Evolutionary conservation across 2,329 filamentous ascomycete genomes (phyloP).

Genomic region (Fusarium nelsonii): DNA sequence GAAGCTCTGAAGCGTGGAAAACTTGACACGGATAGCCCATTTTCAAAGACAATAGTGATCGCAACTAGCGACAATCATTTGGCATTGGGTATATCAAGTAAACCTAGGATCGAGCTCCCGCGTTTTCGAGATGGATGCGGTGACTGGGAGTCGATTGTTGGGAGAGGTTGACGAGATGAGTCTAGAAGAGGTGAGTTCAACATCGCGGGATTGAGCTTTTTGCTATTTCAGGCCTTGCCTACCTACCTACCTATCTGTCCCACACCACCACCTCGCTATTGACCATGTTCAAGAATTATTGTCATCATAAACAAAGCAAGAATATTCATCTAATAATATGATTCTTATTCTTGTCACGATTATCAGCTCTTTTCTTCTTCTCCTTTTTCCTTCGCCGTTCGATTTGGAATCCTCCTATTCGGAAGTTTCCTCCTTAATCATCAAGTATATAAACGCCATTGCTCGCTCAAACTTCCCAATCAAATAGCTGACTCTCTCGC

Average conservation of each 20-base stretch:
- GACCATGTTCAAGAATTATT: neutral
- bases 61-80: neutral
- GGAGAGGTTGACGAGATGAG: constrained; percentile 68
- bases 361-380: too few relatives aligned
- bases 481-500: too few relatives aligned
- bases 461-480: neutral
- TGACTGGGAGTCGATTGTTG: constrained; percentile 63
- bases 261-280: constrained; percentile 35
- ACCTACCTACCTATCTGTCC: neutral
- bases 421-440: neutral
- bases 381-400: neutral
- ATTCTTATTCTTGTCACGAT: neutral
- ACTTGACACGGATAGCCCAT: constrained; percentile 71
- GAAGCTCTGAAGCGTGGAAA: constrained; percentile 66
- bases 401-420: neutral
- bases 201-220: constrained; percentile 29
- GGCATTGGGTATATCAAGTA: neutral
- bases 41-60: constrained; percentile 13
- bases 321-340: neutral
- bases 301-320: neutral
- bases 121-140: constrained; percentile 53
- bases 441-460: neutral
- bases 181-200: constrained; percentile 68
- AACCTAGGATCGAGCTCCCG: neutral
- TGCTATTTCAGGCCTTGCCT: constrained; percentile 7